Base-by-base conservation (phyloP, 495 filamentous ascomycete species). In the Pyronema domesticum region DNA sequence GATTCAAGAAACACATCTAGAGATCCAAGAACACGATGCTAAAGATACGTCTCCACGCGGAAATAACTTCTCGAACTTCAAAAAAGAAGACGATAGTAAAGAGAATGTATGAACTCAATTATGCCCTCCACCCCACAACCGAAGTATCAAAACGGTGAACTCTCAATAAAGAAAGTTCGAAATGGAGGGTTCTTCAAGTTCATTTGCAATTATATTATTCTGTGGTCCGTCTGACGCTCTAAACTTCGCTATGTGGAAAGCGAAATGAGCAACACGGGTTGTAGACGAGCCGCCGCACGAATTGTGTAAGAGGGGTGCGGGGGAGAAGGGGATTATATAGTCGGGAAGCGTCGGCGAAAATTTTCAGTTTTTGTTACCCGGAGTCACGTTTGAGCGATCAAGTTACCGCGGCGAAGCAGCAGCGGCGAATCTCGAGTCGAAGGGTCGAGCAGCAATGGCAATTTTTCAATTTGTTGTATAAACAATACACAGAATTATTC, bases 121-220 rank as follows among this genome's bases (percentile, higher is more conserved):
- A 30, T 30, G 39, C 39, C 15, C 39, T 42, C 39, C 15, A 42
- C 11, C 36, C 11, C 13, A 35, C 13, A 36, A 36, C 47, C 47
- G 47, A 50, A 50, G 47, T 34, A 50, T 50, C 47, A 50, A 34
- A 50, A 10, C 45, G n/a, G 45, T 19, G 10, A 19, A 13, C 47
- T 13, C 30, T 50, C 30, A 23, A 9, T 11, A 19, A 23, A 19
- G 47, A 50, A 34, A n/a, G 23, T 14, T 10, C 14, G 23, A 50
- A 17, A 50, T 35, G 30, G 23, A 17, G 47, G 47, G 30, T 13
- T 36, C 47, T 50, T 50, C 47, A 35, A 50, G 47, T 59, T 63
- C 62, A 57, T 65, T 53, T 65, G 62, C 62, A 65, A 65, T 65
- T 64, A 57, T 49, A 55, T 65, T 60, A 43, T 52, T 65, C 62